phyloP scores from a whole-genome alignment of 2,329 filamentous ascomycete genomes.

The Sclerotinia borealis region DNA sequence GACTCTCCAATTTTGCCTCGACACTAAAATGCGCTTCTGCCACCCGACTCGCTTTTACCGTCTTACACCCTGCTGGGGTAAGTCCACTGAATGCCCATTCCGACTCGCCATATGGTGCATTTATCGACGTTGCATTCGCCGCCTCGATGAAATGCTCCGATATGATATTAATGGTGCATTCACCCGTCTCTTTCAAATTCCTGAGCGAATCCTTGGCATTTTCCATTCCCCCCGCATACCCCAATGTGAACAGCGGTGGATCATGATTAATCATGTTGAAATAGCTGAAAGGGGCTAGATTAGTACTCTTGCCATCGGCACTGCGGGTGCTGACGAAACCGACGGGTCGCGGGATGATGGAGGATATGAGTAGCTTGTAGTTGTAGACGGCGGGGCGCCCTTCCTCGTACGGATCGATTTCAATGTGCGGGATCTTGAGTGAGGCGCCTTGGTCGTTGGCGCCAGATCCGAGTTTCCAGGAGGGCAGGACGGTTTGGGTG shows the following conservation, averaged over 20 bases:
- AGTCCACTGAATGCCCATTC: constrained; percentile 79
- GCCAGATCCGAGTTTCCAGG: constrained; percentile 61
- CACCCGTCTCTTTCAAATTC: constrained; percentile 64
- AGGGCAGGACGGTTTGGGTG: constrained; percentile 58
- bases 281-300: constrained; percentile 85
- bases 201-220: constrained; percentile 70
- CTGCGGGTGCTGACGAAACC: constrained; percentile 53
- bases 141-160: constrained; percentile 80
- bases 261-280: constrained; percentile 80
- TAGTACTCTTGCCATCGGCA: constrained; percentile 57
- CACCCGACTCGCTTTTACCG: constrained; percentile 67
- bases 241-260: constrained; percentile 71
- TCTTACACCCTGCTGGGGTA: constrained; percentile 58
- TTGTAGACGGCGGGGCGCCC: constrained; percentile 65
- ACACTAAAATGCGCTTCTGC: constrained; percentile 77
- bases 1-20: constrained; percentile 72
- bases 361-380: constrained; percentile 87
- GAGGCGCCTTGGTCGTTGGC: constrained; percentile 47
- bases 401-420: constrained; percentile 74
- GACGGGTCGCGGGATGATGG: constrained; percentile 77
- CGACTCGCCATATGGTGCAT: constrained; percentile 67
- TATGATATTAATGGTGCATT: constrained; percentile 86
- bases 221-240: constrained; percentile 40
- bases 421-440: constrained; percentile 53
- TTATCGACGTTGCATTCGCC: constrained; percentile 73